Conservation (phyloP, 2,329 filamentous ascomycete species). For the Penicillium hesseltinei region DNA sequence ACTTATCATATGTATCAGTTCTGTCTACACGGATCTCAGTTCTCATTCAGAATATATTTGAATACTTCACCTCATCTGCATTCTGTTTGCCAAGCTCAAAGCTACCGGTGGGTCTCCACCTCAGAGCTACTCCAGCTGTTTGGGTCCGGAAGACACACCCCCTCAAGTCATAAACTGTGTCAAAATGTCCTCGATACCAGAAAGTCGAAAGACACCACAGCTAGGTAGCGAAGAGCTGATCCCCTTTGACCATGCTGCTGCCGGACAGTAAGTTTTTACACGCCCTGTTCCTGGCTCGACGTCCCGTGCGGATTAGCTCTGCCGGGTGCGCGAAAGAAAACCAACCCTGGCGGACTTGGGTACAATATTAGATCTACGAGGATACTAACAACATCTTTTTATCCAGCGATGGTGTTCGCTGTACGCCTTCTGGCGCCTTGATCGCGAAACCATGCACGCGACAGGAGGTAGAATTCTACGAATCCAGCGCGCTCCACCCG, state of each 20-base stretch:
- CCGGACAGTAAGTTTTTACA: constrained; percentile 48
- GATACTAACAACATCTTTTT: constrained; percentile 6
- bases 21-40: not conserved
- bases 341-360: too few species aligned
- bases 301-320: not conserved
- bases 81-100: not conserved
- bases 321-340: not conserved
- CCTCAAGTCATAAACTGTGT: not conserved
- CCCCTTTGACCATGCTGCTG: constrained; percentile 47
- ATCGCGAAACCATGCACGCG: constrained; percentile 93
- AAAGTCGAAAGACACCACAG: constrained; percentile 33
- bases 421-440: constrained; percentile 75
- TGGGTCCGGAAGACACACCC: not conserved
- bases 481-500: constrained; percentile 67
- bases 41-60: not conserved
- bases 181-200: constrained; percentile 35
- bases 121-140: not conserved
- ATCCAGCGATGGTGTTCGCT: constrained; percentile 81
- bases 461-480: constrained; percentile 86
- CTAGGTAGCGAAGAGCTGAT: constrained; percentile 42
- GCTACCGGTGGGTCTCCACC: not conserved
- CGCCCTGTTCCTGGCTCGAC: constrained; percentile 8
- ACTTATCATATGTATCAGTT: not conserved
- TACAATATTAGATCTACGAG: not conserved
- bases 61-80: not conserved